Conservation (phyloP, 176 grass and related monocot species). For the Oryza meridionalis region DNA sequence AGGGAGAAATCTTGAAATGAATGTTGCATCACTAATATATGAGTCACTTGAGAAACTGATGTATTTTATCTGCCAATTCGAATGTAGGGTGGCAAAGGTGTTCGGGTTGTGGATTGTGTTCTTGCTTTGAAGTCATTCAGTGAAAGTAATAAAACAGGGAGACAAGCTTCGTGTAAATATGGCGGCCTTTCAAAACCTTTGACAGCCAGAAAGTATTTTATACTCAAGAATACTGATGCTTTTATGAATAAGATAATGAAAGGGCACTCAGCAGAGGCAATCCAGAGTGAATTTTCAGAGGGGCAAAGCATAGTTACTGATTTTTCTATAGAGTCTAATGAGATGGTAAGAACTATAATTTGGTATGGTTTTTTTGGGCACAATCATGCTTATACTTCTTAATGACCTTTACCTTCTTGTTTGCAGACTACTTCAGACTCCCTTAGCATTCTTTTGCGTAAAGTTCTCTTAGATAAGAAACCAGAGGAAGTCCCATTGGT, state of each 20-base stretch:
- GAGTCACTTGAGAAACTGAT: slow-evolving; percentile 10
- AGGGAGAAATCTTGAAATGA: neutral
- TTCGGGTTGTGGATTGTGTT: slow-evolving; percentile 77
- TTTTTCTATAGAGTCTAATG: slow-evolving; percentile 56
- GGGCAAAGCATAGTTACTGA: slow-evolving; percentile 54
- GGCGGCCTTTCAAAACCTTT: slow-evolving; percentile 51
- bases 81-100: slow-evolving; percentile 80
- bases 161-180: slow-evolving; percentile 55
- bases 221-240: slow-evolving; percentile 81
- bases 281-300: slow-evolving; percentile 44
- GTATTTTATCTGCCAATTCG: slow-evolving; percentile 33
- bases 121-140: slow-evolving; percentile 74
- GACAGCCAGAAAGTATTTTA: slow-evolving; percentile 59
- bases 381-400: neutral
- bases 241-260: slow-evolving; percentile 76
- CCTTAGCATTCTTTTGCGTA: slow-evolving; percentile 54
- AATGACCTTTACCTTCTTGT: slow-evolving; percentile 36
- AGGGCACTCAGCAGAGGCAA: slow-evolving; percentile 44
- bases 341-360: slow-evolving; percentile 60
- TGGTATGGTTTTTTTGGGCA: slow-evolving; percentile 7
- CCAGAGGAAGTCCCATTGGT: slow-evolving; percentile 89
- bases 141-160: slow-evolving; percentile 60
- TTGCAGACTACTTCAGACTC: slow-evolving; percentile 58
- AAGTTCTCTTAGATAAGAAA: slow-evolving; percentile 75
- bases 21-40: neutral